Base-by-base conservation (phyloP, 176 grass and related monocot genomes). In the Musa itinerans region DNA sequence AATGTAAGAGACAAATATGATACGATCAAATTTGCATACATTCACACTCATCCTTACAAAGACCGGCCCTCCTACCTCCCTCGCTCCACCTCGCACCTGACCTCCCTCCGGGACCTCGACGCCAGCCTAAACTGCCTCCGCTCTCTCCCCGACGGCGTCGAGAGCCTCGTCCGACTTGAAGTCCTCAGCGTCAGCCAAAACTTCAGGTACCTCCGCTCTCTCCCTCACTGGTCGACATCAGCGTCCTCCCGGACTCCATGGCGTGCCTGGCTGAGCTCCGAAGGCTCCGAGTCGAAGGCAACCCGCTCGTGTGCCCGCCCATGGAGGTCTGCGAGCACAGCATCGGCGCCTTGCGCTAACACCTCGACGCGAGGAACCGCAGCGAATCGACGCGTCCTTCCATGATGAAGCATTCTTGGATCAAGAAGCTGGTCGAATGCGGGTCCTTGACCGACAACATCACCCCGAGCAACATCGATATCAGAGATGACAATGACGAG, bases 381-480 rank as follows among this genome's bases (percentile, higher is more conserved):
- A 8, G 43, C 1, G 54, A 19, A 21, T 12, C 29, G 19, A 19
- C 56, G 11, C 16, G 24, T 15, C 29, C 67, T 0, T 17, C 24
- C 2, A 1, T 2, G 26, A 69, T 17, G 67, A 69, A 69, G 34
- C 2, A 62, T 15, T 50, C 67, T 2, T 77, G 56, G 74, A 25
- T 77, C n/a, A 12, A 21, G 34, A 77, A 77, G 74, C 19, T 77
- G 50, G 54, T 51, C 10, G 64, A 62, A 34, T 52, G 54, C 22
- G 55, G 21, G 19, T 52, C 74, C 9, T 77, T 77, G 24, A 77
- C 10, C 1, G 85, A 77, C 0, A 67, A 81, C 79, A 88, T 92
- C 85, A 69, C 76, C n/a, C 81, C 87, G 1, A 86, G 78, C 29
- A 72, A 86, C 63, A 12, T 79, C 11, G 74, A 75, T 54, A 78